Base-by-base conservation (phyloP, 192 early-diverging fungal genomes). In the Rhizoclosmatium sp. region DNA sequence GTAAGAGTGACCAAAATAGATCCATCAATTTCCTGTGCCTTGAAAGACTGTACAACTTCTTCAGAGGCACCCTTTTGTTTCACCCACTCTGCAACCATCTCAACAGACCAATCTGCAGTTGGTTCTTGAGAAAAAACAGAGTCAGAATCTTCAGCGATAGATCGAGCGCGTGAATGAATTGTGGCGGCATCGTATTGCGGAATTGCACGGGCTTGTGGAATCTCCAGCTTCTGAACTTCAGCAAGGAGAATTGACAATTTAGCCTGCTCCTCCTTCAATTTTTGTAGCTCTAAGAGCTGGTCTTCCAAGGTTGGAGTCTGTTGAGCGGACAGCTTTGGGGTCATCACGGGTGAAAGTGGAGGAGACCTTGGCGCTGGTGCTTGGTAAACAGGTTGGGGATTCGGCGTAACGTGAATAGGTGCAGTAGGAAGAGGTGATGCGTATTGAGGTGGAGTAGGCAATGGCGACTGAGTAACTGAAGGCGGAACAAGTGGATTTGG, bases 21-120 rank as follows among this genome's bases (percentile, higher is more conserved):
- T 2, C 68, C 68, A 39, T 69, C 68, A 14, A 69, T 69, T 47
- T 69, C 42, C 14, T 69, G 56, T 21, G 56, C 56, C 0, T 16
- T 21, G 56, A 58, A 58, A 21, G 56, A 58, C 12, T 21, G 12
- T 16, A 14, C 12, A 14, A 58, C 56, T 58, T 58, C 56, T 58
- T 14, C 56, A 14, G 56, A 58, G n/a, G 14, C 12, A 14, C 56
- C 56, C 21, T 16, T 58, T 58, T 58, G 56, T 21, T 58, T 58
- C 21, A 21, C 56, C 56, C 56, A 58, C 12, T 58, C 56, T 14
- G 56, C 56, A 21, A 58, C 56, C 56, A 21, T 21, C 21, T 58
- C 14, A 58, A 58, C 56, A 21, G 14, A 16, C 56, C 56, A 58
- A 16, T 14, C 12, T 58, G 12, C 56, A 58, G 12, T 58, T 1